These are phyloP conservation scores for Saccharomycopsis sp. DNA, from an alignment of 805 yeast species.

Conservation along the genomic window DNA sequence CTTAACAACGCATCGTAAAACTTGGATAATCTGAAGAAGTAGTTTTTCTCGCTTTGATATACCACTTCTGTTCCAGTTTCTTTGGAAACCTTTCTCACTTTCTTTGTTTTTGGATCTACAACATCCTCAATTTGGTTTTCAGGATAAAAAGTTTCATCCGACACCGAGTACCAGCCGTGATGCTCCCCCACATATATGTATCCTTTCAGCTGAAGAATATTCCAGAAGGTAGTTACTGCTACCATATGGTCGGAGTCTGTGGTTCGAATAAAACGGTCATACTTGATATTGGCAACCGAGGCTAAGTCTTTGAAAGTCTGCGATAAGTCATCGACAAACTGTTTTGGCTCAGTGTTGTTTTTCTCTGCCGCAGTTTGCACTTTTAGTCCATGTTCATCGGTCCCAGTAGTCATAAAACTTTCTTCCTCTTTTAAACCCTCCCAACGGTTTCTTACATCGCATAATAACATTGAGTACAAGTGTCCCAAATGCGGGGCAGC, in stretches of 20 bases:
- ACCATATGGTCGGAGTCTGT: slow-evolving; percentile 73
- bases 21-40: slow-evolving; percentile 70
- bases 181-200: slow-evolving; percentile 78
- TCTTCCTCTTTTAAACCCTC: slow-evolving; percentile 38
- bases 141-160: slow-evolving; percentile 93
- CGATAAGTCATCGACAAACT: slow-evolving; percentile 67
- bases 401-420: slow-evolving; percentile 73
- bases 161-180: slow-evolving; percentile 89
- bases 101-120: slow-evolving; percentile 26
- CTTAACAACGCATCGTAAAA: slow-evolving; percentile 50
- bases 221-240: slow-evolving; percentile 70
- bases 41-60: slow-evolving; percentile 74
- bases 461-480: slow-evolving; percentile 75
- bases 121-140: slow-evolving; percentile 57
- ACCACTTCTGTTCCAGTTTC: slow-evolving; percentile 76
- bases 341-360: slow-evolving; percentile 47
- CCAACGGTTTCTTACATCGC: slow-evolving; percentile 80
- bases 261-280: slow-evolving; percentile 81
- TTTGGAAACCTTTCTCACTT: slow-evolving; percentile 31
- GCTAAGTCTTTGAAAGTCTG: slow-evolving; percentile 61
- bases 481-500: slow-evolving; percentile 96
- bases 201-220: slow-evolving; percentile 47
- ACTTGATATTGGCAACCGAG: slow-evolving; percentile 44
- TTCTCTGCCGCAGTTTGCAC: slow-evolving; percentile 78
- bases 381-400: slow-evolving; percentile 95